Evolutionary conservation across 129 eudicot genomes (phyloP).

Genomic region (Escallonia herrerae): DNA sequence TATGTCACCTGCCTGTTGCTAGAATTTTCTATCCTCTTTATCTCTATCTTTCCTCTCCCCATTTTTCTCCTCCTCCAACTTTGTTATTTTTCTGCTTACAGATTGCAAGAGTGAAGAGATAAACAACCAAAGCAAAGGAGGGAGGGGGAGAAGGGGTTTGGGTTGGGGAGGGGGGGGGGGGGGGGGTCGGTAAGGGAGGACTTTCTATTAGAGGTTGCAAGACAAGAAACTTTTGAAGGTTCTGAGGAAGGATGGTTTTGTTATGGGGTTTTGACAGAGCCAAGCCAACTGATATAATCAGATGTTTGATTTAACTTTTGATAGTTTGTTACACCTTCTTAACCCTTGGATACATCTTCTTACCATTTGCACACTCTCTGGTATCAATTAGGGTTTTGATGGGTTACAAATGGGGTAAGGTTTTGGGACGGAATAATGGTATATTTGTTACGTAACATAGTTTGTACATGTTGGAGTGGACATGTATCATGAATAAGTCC

Average conservation of each 20-base stretch:
- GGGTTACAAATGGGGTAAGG: too few species aligned
- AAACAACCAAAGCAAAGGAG: neutral
- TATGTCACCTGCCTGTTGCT: constrained; percentile 59
- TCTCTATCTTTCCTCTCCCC: constrained; percentile 60
- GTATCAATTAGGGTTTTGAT: too few species aligned
- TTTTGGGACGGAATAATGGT: too few species aligned
- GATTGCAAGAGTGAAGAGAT: too few species aligned
- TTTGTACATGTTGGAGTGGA: too few species aligned
- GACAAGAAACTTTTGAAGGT: constrained; percentile 25
- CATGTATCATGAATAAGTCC: too few species aligned
- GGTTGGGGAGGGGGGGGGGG: neutral
- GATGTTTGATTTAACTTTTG: constrained; percentile 4
- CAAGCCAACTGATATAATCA: constrained; percentile 16
- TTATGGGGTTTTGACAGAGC: constrained; percentile 29
- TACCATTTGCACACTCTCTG: constrained; percentile 13
- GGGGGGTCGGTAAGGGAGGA: neutral
- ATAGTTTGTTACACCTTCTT: constrained; percentile 15
- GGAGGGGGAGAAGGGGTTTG: neutral
- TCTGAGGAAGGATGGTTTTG: constrained; percentile 16
- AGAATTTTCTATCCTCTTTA: constrained; percentile 54
- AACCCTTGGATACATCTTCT: constrained; percentile 7
- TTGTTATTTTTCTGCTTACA: neutral
- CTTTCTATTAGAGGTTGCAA: constrained; percentile 32
- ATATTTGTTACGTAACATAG: too few species aligned
- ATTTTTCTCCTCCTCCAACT: neutral